Base-by-base conservation (phyloP, 257 asterid species). In the Paraleonurus japonicus region DNA sequence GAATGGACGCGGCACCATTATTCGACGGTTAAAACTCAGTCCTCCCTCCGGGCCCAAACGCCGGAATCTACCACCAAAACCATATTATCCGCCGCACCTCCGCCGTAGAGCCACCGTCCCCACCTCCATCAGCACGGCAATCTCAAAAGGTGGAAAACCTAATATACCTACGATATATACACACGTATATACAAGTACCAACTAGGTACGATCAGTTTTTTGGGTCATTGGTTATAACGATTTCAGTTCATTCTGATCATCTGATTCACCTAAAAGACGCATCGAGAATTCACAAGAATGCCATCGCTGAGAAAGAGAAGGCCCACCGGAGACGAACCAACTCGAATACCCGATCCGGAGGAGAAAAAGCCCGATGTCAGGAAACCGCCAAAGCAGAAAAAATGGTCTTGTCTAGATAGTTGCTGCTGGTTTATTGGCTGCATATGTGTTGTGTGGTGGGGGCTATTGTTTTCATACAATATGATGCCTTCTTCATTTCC, bases 401-500 rank as follows among this genome's bases (percentile, higher is more conserved):
- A 78, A 70, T 94, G 99, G 97, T 88, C 96, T 7, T 94, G 97
- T 54, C n/a, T 87, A 48, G 92, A 89, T 60, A 89, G 66, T 69
- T 92, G 96, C 77, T 92, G 92, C 75, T 89, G 98, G 98, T 79
- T 92, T 35, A 79, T 92, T 5, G 98, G 98, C 39, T 86, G 82
- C 64, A 76, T 89, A 57, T 92, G 96, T 45, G 84, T 81, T 2
- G 79, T 80, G 61, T 92, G 98, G 98, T 92, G 96, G 98, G 76
- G 75, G 43, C 77, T 92, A 22, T 33, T 86, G 82, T 88, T 92
- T 64, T 61, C 80, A 4, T 89, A 92, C 81, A 87, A 92, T 22
- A 84, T 89, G 78, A 85, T 89, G 98, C 98, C 98, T 57, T 86
- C 98, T 45, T 89, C 96, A 26, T 88, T 92, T 37, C 96, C 98